phyloP scores from a whole-genome alignment of 2,329 filamentous ascomycete species.

The Bipolaris gigantea region DNA sequence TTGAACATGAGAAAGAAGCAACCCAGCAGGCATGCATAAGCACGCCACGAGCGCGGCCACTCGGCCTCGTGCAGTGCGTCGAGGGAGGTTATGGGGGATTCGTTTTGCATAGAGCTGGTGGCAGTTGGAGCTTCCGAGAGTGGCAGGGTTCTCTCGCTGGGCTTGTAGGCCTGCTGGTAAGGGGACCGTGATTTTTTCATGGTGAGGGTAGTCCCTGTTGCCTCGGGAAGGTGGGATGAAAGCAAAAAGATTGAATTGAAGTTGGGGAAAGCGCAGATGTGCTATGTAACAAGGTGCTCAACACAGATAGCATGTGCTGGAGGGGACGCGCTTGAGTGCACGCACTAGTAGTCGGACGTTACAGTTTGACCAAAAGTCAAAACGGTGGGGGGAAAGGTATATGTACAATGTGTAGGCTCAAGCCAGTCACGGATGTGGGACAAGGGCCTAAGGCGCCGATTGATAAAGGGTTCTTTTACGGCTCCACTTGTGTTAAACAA shows the following conservation, averaged over 20 bases:
- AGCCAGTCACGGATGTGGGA: constrained; percentile 22
- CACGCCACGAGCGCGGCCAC: constrained; percentile 51
- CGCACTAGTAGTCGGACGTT: constrained; percentile 15
- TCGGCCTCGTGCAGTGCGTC: constrained; percentile 35
- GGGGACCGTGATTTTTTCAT: constrained; percentile 19
- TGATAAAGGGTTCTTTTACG: constrained; percentile 19
- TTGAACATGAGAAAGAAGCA: constrained; percentile 58
- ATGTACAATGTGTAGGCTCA: constrained; percentile 23
- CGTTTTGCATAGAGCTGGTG: constrained; percentile 28
- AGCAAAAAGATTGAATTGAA: constrained; percentile 13
- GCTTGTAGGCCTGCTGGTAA: constrained; percentile 26
- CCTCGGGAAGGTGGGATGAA: background rate
- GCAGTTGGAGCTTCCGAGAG: constrained; percentile 29
- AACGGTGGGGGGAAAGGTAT: constrained; percentile 18
- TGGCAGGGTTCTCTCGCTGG: constrained; percentile 25
- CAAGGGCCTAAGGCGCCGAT: constrained; percentile 18
- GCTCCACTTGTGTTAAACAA: constrained; percentile 34
- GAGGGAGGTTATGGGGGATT: constrained; percentile 19
- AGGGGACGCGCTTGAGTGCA: constrained; percentile 19
- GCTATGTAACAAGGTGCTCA: constrained; percentile 19
- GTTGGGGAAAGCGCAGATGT: constrained; percentile 11
- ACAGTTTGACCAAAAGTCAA: constrained; percentile 10
- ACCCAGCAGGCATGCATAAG: constrained; percentile 50
- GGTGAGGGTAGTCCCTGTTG: constrained; percentile 13
- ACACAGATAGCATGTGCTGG: constrained; percentile 21